Evolutionary conservation across 805 yeast species (phyloP), one percentile per base, ranked within the genome.

Genomic region (Hanseniaspora lindneri): DNA sequence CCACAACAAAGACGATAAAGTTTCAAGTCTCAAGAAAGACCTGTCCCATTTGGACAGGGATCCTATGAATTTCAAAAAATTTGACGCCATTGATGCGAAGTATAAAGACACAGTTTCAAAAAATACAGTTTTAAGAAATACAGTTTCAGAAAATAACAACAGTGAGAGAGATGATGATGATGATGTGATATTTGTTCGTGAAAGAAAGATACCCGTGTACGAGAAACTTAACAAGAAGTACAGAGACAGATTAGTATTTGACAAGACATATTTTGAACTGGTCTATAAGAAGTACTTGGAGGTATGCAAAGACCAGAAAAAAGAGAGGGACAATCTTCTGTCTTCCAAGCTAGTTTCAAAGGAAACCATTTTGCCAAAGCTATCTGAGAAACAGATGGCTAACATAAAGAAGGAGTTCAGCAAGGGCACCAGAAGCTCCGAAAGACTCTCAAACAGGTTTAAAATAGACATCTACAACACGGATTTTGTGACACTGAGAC

Each of bases 401-500:
- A 48, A 54, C 30, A 57, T 69, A 4, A 42, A 59, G 11, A 54
- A 55, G 14, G 57, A 61, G 5, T 58, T 68, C 54, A 56, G 56
- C 8, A 56, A 57, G 29, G 60, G 60, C 21, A 54, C 57, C 13
- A 55, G 58, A 2, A 10, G 25, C 10, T 21, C 39, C 19, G 52
- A 58, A 3, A 51, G 67, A 1, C 50, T 61, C 1, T 54, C 58
- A 20, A 61, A 60, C 24, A 60, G 60, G 9, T 60, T 60, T 32
- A 66, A 64, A 36, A 75, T 88, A 37, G 89, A 83, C 43, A 73
- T 88, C 2, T 65, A 66, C 3, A 73, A 74, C 0, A 65, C 75
- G 29, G 98, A 92, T 60, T 62, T 89, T 49, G 69, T 72, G 39
- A 86, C 96, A 0, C 67, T 92, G 29, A 65, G 72, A 8, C 83